Conservation (phyloP, 371 early-diverging fungal species). For the Furculomyces boomerangus region DNA sequence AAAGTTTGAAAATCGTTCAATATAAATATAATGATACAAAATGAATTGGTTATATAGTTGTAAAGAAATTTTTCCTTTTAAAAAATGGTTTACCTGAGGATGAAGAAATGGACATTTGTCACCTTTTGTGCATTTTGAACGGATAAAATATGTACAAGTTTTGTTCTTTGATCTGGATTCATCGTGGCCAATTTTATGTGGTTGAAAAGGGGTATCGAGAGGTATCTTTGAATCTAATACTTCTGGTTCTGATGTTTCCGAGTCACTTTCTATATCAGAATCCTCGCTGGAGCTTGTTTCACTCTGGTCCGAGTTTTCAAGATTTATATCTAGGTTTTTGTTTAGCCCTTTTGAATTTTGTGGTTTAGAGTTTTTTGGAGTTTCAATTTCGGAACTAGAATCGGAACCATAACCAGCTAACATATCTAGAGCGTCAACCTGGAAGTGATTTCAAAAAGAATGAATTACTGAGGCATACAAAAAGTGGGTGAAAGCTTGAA, state of each 20-base stretch:
- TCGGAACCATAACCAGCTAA: constrained; percentile 1
- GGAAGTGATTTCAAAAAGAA: not conserved
- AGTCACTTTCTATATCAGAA: not conserved
- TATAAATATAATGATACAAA: not conserved
- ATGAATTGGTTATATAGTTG: not conserved
- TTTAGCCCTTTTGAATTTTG: not conserved
- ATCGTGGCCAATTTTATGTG: not conserved
- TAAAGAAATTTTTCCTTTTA: not conserved
- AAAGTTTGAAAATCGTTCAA: too few species aligned
- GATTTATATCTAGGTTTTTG: not conserved
- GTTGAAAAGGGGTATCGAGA: not conserved
- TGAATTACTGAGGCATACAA: not conserved
- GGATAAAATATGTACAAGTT: not conserved
- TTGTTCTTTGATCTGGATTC: not conserved
- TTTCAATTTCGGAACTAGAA: not conserved
- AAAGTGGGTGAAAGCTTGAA: not conserved
- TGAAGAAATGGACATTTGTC: not conserved
- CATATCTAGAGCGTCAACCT: not conserved
- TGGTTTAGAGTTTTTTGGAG: not conserved
- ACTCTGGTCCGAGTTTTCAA: not conserved
- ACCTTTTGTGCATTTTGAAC: not conserved
- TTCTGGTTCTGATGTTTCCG: not conserved
- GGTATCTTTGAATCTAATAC: not conserved
- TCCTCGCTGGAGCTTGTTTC: not conserved
- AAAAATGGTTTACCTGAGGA: not conserved